Base-by-base conservation (phyloP, 2,329 filamentous ascomycete species). In the Monilinia polystroma region DNA sequence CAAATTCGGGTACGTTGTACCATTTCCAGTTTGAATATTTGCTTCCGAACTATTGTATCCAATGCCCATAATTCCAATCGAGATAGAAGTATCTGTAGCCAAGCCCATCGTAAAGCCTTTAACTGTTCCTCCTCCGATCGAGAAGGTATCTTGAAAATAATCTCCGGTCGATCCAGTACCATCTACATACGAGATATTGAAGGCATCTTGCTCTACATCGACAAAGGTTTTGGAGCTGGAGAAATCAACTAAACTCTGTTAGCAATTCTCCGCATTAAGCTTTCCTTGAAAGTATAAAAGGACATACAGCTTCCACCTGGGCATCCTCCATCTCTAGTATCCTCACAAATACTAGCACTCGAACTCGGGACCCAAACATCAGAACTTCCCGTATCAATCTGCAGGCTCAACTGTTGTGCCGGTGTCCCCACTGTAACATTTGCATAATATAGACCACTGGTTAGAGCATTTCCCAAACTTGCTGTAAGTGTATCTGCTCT, bases 381-480 rank as follows among this genome's bases (percentile, higher is more conserved):
- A 70, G 83, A 86, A 75, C 84, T 87, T 38, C 86, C 87, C 2
- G 86, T 89, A 75, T 89, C 86, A 69, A 88, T 80, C 64, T 85
- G 79, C 71, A 89, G 79, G 64, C 76, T 79, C 60, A 87, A 75
- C 3, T 76, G 75, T 75, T 89, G 86, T 0, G 79, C 78, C 0
- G 87, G 87, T 0, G 85, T 87, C 60, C 87, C 87, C 53, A 89
- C 76, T n/a, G 78, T 77, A 53, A 89, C 80, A 62, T 85, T 80
- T 52, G 83, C 81, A 66, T 69, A 72, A 57, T 76, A 76, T 18
- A 83, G 81, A 45, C 83, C 84, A 56, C 80, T 82, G 0, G 80
- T 81, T 68, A 85, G 72, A 69, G 85, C 85, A 76, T 87, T 87
- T 26, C 59, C 67, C 0, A 76, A 66, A 20, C 49, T 47, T 1